Evolutionary conservation across 2,329 filamentous ascomycete species (phyloP).

Genomic region (Colletotrichum sp.): DNA sequence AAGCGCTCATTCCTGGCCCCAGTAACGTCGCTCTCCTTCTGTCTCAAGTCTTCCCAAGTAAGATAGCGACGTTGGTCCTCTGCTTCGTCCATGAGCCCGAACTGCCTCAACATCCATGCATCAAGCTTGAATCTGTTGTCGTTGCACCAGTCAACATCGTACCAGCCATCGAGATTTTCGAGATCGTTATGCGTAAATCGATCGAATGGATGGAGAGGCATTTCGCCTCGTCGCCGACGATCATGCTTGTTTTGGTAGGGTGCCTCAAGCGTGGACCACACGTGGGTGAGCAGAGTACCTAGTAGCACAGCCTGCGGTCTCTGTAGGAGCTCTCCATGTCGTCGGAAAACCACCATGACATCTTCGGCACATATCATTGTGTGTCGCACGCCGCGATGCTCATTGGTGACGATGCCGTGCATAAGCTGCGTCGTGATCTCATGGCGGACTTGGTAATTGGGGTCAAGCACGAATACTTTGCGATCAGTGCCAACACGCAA

Average conservation of each 20-base stretch:
- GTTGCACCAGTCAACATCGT: neutral
- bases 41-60: neutral
- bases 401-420: neutral
- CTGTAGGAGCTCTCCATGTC: rapidly evolving
- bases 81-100: neutral
- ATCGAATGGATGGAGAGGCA: neutral
- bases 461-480: rapidly evolving
- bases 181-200: neutral
- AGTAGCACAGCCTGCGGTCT: rapidly evolving
- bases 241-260: too few species aligned
- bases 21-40: too few species aligned
- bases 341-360: neutral
- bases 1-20: rapidly evolving
- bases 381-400: neutral
- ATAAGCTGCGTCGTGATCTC: neutral
- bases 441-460: neutral
- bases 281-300: rapidly evolving
- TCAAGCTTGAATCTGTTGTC: neutral
- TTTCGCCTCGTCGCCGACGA: neutral
- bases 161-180: neutral
- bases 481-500: rapidly evolving
- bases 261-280: neutral
- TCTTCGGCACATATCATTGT: neutral
- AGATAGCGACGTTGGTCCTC: neutral
- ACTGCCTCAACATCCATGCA: neutral